A percentile compares a stretch with the other conserved stretches of the same genome.
These are phyloP conservation scores for Wickerhamomyces rabaulensis DNA, from an alignment of 805 yeast genomes.

Conservation along the genomic window DNA sequence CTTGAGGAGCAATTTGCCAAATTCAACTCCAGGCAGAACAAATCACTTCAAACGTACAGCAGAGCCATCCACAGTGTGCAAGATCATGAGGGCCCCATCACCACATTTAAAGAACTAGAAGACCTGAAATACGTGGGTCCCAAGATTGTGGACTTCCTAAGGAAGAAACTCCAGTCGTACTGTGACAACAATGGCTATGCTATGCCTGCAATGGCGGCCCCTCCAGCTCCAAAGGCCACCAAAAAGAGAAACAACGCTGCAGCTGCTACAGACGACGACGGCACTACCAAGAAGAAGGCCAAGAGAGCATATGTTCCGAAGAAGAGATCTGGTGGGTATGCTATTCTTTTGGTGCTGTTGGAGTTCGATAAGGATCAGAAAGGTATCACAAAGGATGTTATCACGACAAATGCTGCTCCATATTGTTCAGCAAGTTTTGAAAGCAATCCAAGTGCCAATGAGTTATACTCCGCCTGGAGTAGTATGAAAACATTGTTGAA, in stretches of 20 bases:
- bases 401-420: conserved; percentile 47
- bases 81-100: conserved; percentile 38
- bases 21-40: conserved; percentile 44
- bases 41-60: conserved; percentile 45
- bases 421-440: conserved; percentile 56
- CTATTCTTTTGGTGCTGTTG: conserved; percentile 59
- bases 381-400: conserved; percentile 64
- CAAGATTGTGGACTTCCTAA: conserved; percentile 50
- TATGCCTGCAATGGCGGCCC: conserved; percentile 33
- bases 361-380: conserved; percentile 38
- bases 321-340: conserved; percentile 80
- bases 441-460: conserved; percentile 53
- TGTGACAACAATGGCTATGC: conserved; percentile 48
- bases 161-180: conserved; percentile 40
- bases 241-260: conserved; percentile 9
- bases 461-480: conserved; percentile 72
- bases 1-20: conserved; percentile 46
- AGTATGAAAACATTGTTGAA: conserved; percentile 57
- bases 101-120: conserved; percentile 52
- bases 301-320: conserved; percentile 58
- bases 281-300: conserved; percentile 19
- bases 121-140: conserved; percentile 69
- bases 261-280: conserved; percentile 1
- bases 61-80: conserved; percentile 52
- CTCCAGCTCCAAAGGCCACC: conserved; percentile 14